These are phyloP conservation scores for Neurospora tetrasperma DNA, from an alignment of 495 filamentous ascomycete species.

Conservation along the genomic window DNA sequence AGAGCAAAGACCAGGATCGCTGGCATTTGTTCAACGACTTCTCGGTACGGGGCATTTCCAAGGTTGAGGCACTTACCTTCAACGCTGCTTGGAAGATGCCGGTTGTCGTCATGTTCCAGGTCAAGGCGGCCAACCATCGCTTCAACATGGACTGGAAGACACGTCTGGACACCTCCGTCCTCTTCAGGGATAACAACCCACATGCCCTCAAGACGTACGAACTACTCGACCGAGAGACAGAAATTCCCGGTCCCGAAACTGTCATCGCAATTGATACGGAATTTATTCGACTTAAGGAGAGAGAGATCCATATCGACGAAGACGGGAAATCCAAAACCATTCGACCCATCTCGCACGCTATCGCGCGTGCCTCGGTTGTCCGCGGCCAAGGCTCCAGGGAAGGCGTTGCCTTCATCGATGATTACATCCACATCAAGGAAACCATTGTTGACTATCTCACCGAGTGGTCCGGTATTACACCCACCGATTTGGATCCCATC, in stretches of 20 bases:
- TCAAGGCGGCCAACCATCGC: conserved; percentile 59
- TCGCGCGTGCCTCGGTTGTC: conserved; percentile 82
- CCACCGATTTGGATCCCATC: conserved; percentile 68
- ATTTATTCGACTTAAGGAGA: conserved; percentile 81
- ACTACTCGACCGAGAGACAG: conserved; percentile 49
- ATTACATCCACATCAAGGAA: conserved; percentile 86
- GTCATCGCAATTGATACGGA: conserved; percentile 90
- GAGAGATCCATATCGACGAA: conserved; percentile 86
- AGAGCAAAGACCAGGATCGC: conserved; percentile 43
- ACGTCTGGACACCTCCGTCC: conserved; percentile 64
- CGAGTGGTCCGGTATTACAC: conserved; percentile 78
- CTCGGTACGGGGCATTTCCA: conserved; percentile 66
- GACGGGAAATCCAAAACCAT: conserved; percentile 82
- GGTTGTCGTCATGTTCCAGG: conserved; percentile 75
- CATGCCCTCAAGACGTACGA: conserved; percentile 35
- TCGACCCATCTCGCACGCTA: conserved; percentile 68
- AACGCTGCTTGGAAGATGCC: conserved; percentile 86
- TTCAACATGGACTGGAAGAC: conserved; percentile 82
- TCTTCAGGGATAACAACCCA: conserved; percentile 53
- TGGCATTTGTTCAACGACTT: conserved; percentile 99
- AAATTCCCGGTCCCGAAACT: conserved; percentile 56
- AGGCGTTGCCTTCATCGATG: conserved; percentile 85
- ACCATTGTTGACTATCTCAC: conserved; percentile 95
- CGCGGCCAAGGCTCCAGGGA: conserved; percentile 65
- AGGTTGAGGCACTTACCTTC: conserved; percentile 77